Evolutionary conservation across 1,284 basidiomycete species (phyloP), one percentile per base, ranked within the genome.

Genomic region (Inonotus hispidus): DNA sequence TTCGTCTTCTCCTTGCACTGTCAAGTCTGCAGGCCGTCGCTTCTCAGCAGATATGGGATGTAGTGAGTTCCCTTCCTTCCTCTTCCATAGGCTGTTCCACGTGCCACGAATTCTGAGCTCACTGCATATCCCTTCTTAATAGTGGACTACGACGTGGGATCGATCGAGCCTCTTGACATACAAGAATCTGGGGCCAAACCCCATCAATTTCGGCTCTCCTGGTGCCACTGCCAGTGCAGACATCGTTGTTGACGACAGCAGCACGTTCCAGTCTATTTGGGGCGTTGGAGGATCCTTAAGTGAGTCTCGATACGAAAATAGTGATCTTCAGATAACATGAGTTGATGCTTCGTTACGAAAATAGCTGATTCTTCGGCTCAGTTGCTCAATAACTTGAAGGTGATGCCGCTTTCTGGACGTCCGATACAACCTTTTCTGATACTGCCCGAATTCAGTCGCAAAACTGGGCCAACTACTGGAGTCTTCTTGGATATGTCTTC

Each of bases 61-160:
- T 72, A 13, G 72, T 74, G 60, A 59, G 72, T 67, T 14, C n/a
- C 50, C 23, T 16, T 43, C 7, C 16, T 43, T 27, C 16, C 25
- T 37, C 27, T 45, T 56, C 56, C 56, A 25, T n/a, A n/a, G n/a
- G 38, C 27, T 35, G 14, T 54, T 7, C 5, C 41, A 21, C 13
- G n/a, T 27, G 19, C 19, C n/a, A 27, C 32, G 41, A n/a, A n/a
- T n/a, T 21, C 8, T n/a, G 25, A 2, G 50, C 35, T 46, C 45
- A 56, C 45, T 37, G 32, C 32, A 4, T 3, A 39, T 56, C 13
- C 21, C 35, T 32, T 16, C 50, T 56, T 38, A n/a, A 21, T 65
- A 85, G 83, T 85, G 80, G 79, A 80, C 84, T 73, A 85, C 83
- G 27, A 85, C 81, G 10, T 85, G 83, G 84, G 80, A 85, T 66